Base-by-base conservation (phyloP, 1,139 yeast species). In the Yamadazyma songkhlaensis region DNA sequence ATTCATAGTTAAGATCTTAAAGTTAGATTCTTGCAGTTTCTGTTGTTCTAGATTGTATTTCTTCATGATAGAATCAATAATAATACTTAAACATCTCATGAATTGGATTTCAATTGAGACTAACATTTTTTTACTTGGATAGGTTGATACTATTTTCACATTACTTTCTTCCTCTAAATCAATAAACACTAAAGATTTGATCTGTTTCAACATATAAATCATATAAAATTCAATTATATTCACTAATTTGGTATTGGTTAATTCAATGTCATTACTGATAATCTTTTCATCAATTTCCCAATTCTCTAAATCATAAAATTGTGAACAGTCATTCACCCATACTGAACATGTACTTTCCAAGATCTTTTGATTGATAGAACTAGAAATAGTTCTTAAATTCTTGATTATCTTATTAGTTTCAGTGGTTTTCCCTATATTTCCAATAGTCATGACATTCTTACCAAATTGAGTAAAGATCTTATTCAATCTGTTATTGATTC, bases 301-400 rank as follows among this genome's bases (percentile, higher is more conserved):
- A 35, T 55, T 59, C 40, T 71, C 76, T 25, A 71, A 53, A 38
- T 68, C 74, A 48, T 64, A 69, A 33, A 71, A 65, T 45, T 71
- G 77, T 2, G 72, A 55, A 46, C 75, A 70, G 46, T 71, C 77
- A 46, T 71, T 71, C 2, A 70, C 68, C 76, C 76, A 71, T 1
- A 67, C 69, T 4, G 76, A 59, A 48, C 76, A 70, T 2, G 64
- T 48, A 0, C 74, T 75, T 47, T 71, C 76, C 38, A 70, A 48
- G 3, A 69, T 59, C 37, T 62, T 62, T 44, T 68, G 75, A 41
- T 65, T 67, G 10, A 67, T 60, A 17, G 59, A 50, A 9, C 49
- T 29, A 3, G 72, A 60, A 3, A 67, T 54, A 23, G 48, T 57
- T 39, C 74, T 51, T 38, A 71, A 56, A 32, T 49, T 50, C 42